Base-by-base conservation (phyloP, 805 yeast species). In the Candida quercuum region DNA sequence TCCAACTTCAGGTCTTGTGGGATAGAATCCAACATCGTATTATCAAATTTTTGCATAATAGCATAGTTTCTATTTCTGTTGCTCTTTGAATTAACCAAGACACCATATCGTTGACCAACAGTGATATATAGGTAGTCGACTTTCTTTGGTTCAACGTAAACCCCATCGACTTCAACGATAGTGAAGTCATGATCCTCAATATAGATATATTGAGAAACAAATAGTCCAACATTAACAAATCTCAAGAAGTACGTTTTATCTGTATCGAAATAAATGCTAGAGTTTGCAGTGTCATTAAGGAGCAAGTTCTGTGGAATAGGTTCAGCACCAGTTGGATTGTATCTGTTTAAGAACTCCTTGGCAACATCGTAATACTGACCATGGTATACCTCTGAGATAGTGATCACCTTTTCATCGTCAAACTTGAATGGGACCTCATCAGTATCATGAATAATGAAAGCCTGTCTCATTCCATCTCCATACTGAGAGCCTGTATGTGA, bases 291-390 rank as follows among this genome's bases (percentile, higher is more conserved):
- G 46, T 84, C 86, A 55, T 83, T 82, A 53, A 82, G 72, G 28
- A 84, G 61, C 15, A 75, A 42, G 50, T 75, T 77, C 44, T 78
- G 79, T 3, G 91, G 91, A 35, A 83, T 70, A 13, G 94, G 94
- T 54, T 84, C 94, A 14, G 85, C 87, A 28, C 94, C 94, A 2
- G 89, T 83, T 16, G 94, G 94, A 48, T 84, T 84, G 52, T 74
- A 84, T 46, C 84, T 66, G 29, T 72, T 69, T 50, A 78, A 56
- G 56, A 81, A 83, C 28, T 64, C 63, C 15, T 59, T 46, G 34
- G 67, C 57, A 20, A 81, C 63, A 3, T 60, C 69, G 21, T 63
- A 60, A 43, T 78, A 69, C 35, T 71, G 64, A 23, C 66, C 61
- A 51, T 80, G 86, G 55, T 83, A 84, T 63, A 79, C 71, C 45